Evolutionary conservation across 441 rosid species (phyloP).

Genomic region (Gossypium gossypioides): DNA sequence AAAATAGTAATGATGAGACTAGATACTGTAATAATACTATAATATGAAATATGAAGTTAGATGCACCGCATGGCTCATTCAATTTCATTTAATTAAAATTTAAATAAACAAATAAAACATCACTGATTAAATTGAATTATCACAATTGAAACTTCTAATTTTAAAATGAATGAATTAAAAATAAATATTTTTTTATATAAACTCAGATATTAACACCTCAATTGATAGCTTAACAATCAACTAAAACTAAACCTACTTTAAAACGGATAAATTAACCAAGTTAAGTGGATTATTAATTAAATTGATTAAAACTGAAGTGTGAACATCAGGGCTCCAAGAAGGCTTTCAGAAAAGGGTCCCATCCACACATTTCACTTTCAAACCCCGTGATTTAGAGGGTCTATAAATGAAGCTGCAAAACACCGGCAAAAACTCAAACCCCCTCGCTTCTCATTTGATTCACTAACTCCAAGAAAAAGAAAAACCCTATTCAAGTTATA

Average conservation of each 20-base stretch:
- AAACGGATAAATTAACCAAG: background rate
- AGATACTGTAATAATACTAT: too few relatives aligned
- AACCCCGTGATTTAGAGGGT: slow-evolving; percentile 17
- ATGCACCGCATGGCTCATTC: rapidly evolving
- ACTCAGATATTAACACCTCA: too few relatives aligned
- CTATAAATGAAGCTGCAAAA: slow-evolving; percentile 41
- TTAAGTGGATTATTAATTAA: background rate
- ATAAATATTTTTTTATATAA: too few relatives aligned
- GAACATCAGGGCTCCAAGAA: background rate
- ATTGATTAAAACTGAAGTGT: background rate
- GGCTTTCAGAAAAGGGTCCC: slow-evolving; percentile 15
- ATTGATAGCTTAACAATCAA: too few relatives aligned
- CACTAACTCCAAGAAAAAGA: background rate
- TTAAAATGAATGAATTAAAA: too few relatives aligned
- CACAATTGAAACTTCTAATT: too few relatives aligned
- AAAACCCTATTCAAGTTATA: background rate
- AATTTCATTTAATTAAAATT: too few relatives aligned
- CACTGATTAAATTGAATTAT: too few relatives aligned
- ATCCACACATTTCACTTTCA: background rate
- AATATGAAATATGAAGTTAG: too few relatives aligned
- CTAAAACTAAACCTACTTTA: background rate
- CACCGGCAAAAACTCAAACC: slow-evolving; percentile 16
- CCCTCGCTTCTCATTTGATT: background rate
- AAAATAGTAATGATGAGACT: rapidly evolving
- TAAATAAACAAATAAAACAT: too few relatives aligned